These are phyloP conservation scores for Linum lewisii DNA, from an alignment of 345 rosid genomes.

Conservation along the genomic window DNA sequence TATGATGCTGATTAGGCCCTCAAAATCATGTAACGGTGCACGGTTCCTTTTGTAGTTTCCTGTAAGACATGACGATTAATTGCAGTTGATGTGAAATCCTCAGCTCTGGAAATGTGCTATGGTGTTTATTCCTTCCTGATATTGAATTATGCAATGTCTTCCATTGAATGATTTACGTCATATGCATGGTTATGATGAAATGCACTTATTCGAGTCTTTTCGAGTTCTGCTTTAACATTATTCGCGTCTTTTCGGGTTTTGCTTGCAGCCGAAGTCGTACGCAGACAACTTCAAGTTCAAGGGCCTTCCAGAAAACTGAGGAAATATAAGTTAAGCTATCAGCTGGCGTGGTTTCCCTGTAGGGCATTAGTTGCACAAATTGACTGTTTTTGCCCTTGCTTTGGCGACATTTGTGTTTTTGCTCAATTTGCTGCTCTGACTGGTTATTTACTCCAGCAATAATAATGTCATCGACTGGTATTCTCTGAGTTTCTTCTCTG, in stretches of 20 bases:
- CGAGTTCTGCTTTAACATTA: neutral
- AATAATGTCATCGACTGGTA: slow-evolving; percentile 1
- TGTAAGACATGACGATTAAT: too few relatives aligned
- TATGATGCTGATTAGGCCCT: too few relatives aligned
- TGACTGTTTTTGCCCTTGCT: slow-evolving; percentile 10
- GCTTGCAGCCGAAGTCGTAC: slow-evolving; percentile 17
- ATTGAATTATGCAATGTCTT: too few relatives aligned
- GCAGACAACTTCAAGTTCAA: slow-evolving; percentile 26
- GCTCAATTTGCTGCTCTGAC: neutral
- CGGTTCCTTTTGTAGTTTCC: too few relatives aligned
- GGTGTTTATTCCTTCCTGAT: too few relatives aligned
- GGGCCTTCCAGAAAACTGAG: slow-evolving; percentile 24
- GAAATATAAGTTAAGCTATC: slow-evolving; percentile 17
- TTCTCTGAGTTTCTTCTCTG: neutral
- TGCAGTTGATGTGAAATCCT: too few relatives aligned
- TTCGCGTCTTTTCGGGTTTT: slow-evolving; percentile 1
- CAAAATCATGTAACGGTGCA: too few relatives aligned
- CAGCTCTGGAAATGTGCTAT: too few relatives aligned
- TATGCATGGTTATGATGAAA: too few relatives aligned
- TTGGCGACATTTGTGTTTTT: slow-evolving; percentile 4
- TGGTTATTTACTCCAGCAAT: slow-evolving; percentile 4
- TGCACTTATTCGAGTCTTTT: too few relatives aligned
- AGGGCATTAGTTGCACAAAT: slow-evolving; percentile 4
- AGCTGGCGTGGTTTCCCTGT: neutral
- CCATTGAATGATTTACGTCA: neutral